Base-by-base conservation (phyloP, 805 yeast genomes). In the Metschnikowia arizonensis region DNA sequence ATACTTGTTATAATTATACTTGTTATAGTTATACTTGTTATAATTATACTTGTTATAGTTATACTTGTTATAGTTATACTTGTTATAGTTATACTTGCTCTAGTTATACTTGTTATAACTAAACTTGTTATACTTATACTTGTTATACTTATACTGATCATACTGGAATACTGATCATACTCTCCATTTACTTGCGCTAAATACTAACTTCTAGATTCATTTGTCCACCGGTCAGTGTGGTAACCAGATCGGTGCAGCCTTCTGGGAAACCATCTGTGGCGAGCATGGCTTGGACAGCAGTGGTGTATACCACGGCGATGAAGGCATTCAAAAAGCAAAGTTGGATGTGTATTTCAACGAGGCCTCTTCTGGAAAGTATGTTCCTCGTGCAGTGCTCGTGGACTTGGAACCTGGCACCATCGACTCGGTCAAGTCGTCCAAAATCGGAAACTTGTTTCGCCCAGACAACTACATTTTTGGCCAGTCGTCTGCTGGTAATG, bases 151-250 rank as follows among this genome's bases (percentile, higher is more conserved):
- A n/a, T n/a, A n/a, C n/a, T n/a, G n/a, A n/a, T n/a, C n/a, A n/a
- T n/a, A n/a, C n/a, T n/a, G n/a, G n/a, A n/a, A n/a, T n/a, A n/a
- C n/a, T n/a, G n/a, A n/a, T n/a, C n/a, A n/a, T n/a, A n/a, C n/a
- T n/a, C n/a, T n/a, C n/a, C n/a, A n/a, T n/a, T n/a, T n/a, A n/a
- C n/a, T n/a, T n/a, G n/a, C n/a, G n/a, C n/a, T n/a, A n/a, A n/a
- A 19, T 53, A 50, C 56, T 51, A 48, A 51, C 53, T 3, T 50
- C 35, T 67, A 83, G 93, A 88, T 90, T 69, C 97, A 90, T 72
- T 79, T 90, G 69, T 90, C 97, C 48, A 85, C 96, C 47, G 98
- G 98, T 70, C 98, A 90, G 76, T 89, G 97, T 81, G 97, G 97
- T 82, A 90, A 90, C 80, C 98, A 90, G 74, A 88, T 90, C 58